Percentiles rank a stretch among this genome's conserved stretches.
These are phyloP conservation scores for Chaetothyriales sp. DNA, from an alignment of 2,329 filamentous ascomycete genomes.

Conservation along the genomic window DNA sequence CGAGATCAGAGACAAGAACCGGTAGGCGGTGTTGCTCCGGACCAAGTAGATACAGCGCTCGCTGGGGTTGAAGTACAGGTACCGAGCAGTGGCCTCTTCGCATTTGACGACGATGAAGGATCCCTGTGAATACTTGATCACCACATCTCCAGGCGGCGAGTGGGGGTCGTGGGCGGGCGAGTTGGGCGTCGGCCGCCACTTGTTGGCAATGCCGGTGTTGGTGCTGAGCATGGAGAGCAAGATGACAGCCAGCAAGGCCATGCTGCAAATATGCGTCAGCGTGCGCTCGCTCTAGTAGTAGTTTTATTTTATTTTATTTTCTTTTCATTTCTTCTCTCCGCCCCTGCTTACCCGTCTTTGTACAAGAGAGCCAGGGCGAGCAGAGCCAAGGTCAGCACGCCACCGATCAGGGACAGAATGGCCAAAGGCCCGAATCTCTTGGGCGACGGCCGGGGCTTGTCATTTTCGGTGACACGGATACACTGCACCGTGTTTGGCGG, in stretches of 20 bases:
- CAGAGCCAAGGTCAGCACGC: conserved; percentile 27
- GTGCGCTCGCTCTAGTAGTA: no score
- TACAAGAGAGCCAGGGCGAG: conserved; percentile 30
- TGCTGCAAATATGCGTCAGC: conserved; percentile 18
- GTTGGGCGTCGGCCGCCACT: conserved; percentile 33
- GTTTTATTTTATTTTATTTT: no score
- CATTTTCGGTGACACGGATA: conserved; percentile 24
- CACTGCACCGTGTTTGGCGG: conserved; percentile 27
- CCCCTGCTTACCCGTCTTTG: conserved; percentile 24
- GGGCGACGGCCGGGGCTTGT: conserved; percentile 25
- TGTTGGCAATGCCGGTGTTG: conserved; percentile 35
- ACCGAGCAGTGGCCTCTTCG: conserved; percentile 34
- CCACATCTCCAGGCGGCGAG: conserved; percentile 30
- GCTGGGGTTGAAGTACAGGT: conserved; percentile 36
- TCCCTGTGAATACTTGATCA: conserved; percentile 37
- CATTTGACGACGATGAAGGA: conserved; percentile 36
- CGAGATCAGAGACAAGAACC: conserved; percentile 34
- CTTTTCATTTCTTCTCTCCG: no score
- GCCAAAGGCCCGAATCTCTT: conserved; percentile 33
- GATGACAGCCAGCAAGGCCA: conserved; percentile 35
- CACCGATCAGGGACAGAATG: conserved; percentile 31
- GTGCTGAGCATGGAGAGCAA: conserved; percentile 35
- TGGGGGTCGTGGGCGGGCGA: conserved; percentile 21
- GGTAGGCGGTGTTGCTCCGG: conserved; percentile 25
- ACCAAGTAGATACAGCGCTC: conserved; percentile 35